Evolutionary conservation across 768 basidiomycete species (phyloP).

Genomic region (Phylloporus arenicola): DNA sequence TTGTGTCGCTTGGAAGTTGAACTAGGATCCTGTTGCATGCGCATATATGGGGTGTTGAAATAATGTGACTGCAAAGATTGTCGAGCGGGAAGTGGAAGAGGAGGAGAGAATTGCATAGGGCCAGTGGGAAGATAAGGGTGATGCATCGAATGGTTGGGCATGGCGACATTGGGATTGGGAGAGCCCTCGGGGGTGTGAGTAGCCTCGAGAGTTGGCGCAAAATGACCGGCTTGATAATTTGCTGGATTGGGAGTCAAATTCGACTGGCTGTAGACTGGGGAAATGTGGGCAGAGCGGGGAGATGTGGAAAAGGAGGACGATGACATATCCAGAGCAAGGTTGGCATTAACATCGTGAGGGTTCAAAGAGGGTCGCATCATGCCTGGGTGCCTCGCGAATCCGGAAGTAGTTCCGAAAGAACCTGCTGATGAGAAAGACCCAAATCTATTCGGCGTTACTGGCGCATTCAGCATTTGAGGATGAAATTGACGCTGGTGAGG

Average conservation of each 20-base stretch:
- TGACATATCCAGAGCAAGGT: conserved; percentile 13
- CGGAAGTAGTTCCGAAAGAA: conserved; percentile 9
- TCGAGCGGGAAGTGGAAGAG: conserved; percentile 26
- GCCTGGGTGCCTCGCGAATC: conserved; percentile 5
- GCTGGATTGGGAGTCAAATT: conserved; percentile 5
- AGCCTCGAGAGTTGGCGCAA: conserved; percentile 1
- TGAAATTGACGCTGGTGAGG: conserved; percentile 12
- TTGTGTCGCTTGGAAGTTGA: conserved; percentile 19
- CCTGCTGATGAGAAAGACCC: conserved; percentile 11
- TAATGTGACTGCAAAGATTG: conserved; percentile 26
- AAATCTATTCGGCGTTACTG: conserved; percentile 5
- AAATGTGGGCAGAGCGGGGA: conserved; percentile 6
- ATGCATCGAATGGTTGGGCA: conserved; percentile 3
- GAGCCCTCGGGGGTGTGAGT: conserved; percentile 11
- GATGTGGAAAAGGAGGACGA: conserved; percentile 10
- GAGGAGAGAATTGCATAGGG: conserved; percentile 29
- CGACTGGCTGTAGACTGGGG: conserved; percentile 14
- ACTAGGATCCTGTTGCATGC: background rate
- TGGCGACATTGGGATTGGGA: conserved; percentile 2
- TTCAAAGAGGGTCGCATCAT: conserved; percentile 8
- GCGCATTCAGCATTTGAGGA: background rate
- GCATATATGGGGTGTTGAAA: conserved; percentile 8
- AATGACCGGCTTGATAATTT: conserved; percentile 14
- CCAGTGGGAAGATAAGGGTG: conserved; percentile 18
- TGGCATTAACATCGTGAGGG: conserved; percentile 2